phyloP scores from a whole-genome alignment of 345 rosid genomes.

The Pistacia atlantica region DNA sequence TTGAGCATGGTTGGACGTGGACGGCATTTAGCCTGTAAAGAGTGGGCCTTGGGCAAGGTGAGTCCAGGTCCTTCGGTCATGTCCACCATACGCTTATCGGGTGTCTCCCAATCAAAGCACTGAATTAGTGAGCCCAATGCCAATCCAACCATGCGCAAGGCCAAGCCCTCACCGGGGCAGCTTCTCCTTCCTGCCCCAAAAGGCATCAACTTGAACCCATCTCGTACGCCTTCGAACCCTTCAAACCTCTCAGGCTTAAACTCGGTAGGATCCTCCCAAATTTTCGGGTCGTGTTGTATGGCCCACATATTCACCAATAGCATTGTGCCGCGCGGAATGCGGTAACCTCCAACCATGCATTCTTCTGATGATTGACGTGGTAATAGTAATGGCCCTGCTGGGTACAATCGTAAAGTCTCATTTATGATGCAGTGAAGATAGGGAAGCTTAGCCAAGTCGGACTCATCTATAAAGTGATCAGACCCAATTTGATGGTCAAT shows the following conservation, averaged over 20 bases:
- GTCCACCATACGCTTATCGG: constrained; percentile 24
- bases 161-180: constrained; percentile 63
- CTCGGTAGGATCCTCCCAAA: constrained; percentile 32
- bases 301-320: constrained; percentile 36
- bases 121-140: constrained; percentile 36
- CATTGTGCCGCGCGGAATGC: constrained; percentile 38
- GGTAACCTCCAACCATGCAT: constrained; percentile 34
- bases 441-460: constrained; percentile 29
- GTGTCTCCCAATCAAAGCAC: constrained; percentile 41
- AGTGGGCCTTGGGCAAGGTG: constrained; percentile 30
- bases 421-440: constrained; percentile 24
- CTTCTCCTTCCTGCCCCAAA: constrained; percentile 65
- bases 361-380: constrained; percentile 48
- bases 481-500: neutral
- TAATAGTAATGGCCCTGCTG: constrained; percentile 30
- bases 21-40: constrained; percentile 36
- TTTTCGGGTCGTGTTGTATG: constrained; percentile 34
- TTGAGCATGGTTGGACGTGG: neutral
- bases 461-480: constrained; percentile 28
- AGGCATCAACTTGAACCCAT: constrained; percentile 49
- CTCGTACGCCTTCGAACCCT: constrained; percentile 33
- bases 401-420: constrained; percentile 34
- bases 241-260: constrained; percentile 54
- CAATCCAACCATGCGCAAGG: constrained; percentile 41
- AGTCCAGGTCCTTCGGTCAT: constrained; percentile 37